These are phyloP conservation scores for Canavalia gladiata DNA, from an alignment of 306 rosid species.

Conservation along the genomic window DNA sequence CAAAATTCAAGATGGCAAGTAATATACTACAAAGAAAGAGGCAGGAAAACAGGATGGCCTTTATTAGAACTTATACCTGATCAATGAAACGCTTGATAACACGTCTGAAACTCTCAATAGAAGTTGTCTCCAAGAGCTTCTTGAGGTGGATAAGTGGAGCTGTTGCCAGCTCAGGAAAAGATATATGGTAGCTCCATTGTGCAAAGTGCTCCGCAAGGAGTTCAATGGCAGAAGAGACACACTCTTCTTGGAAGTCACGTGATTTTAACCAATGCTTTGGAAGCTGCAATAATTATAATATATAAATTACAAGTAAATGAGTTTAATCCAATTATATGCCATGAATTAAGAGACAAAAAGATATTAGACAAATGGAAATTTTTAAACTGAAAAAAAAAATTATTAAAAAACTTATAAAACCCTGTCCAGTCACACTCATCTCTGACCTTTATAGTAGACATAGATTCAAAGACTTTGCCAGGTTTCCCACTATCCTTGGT, in stretches of 20 bases:
- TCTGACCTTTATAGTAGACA: slow-evolving; percentile 73
- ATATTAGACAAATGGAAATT: not conserved
- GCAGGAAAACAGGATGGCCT: slow-evolving; percentile 16
- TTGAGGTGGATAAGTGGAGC: slow-evolving; percentile 76
- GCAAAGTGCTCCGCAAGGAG: slow-evolving; percentile 82
- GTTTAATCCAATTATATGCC: slow-evolving; percentile 23
- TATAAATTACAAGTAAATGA: slow-evolving; percentile 38
- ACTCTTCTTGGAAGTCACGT: slow-evolving; percentile 74
- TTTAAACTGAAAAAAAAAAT: not conserved
- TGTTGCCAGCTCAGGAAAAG: slow-evolving; percentile 91
- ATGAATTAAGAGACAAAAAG: slow-evolving; percentile 26
- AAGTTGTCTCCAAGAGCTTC: slow-evolving; percentile 72
- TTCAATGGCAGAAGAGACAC: slow-evolving; percentile 79
- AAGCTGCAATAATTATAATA: slow-evolving; percentile 64
- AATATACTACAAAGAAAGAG: not conserved
- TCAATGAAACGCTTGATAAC: slow-evolving; percentile 81
- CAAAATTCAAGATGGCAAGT: slow-evolving; percentile 16
- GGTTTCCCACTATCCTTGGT: slow-evolving; percentile 71
- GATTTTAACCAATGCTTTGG: slow-evolving; percentile 94
- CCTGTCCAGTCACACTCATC: not conserved
- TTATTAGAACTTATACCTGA: slow-evolving; percentile 68
- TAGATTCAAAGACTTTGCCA: slow-evolving; percentile 61
- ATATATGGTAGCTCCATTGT: slow-evolving; percentile 87
- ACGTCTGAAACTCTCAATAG: slow-evolving; percentile 76
- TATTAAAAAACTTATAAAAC: not conserved